Base-by-base conservation (phyloP, 2,329 filamentous ascomycete species). In the Colletotrichum somersetense region DNA sequence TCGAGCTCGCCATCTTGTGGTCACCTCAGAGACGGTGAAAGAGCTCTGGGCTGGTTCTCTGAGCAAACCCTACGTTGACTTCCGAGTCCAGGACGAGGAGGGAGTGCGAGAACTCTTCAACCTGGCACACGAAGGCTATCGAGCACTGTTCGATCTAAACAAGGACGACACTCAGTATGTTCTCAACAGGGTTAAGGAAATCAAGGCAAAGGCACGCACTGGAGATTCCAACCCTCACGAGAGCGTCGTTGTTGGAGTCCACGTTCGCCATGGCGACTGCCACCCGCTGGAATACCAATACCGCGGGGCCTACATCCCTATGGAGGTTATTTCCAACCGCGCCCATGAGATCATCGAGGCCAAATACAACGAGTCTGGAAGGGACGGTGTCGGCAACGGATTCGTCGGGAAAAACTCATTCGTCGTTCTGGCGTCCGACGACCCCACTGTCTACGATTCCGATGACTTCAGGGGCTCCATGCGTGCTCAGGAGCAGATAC, bases 251-350 rank as follows among this genome's bases (percentile, higher is more conserved):
- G 84, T 97, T 50, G 94, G 93, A 30, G 81, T 96, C 62, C 95
- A 97, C 75, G 88, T 97, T 71, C 92, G 94, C 16, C 92, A 91
- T 67, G 94, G 94, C 38, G 94, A 97, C 79, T 85, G 89, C 11
- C 93, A 94, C 75, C 94, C 94, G 0, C 85, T 90, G 69, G 93
- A 96, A 79, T 91, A 88, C 76, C 92, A 95, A 79, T 96, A 95
- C 81, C 87, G 89, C 56, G 88, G 91, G 66, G 92, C 92, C 40
- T 97, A 97, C 78, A 89, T 97, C 23, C 95, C 95, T 0, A 84
- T 93, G 0, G 88, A 91, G 65, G 82, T 88, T 33, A 97, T 94
- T 79, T 83, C 86, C 40, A 85, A 90, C 69, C 87, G 84, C n/a
- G 91, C 89, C 1, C 82, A 84, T 46, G 84, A 87, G 14, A 81